A percentile compares a stretch with the other conserved stretches of the same genome.
Conservation (phyloP, 495 filamentous ascomycete genomes). For the Cenococcum geophilum region DNA sequence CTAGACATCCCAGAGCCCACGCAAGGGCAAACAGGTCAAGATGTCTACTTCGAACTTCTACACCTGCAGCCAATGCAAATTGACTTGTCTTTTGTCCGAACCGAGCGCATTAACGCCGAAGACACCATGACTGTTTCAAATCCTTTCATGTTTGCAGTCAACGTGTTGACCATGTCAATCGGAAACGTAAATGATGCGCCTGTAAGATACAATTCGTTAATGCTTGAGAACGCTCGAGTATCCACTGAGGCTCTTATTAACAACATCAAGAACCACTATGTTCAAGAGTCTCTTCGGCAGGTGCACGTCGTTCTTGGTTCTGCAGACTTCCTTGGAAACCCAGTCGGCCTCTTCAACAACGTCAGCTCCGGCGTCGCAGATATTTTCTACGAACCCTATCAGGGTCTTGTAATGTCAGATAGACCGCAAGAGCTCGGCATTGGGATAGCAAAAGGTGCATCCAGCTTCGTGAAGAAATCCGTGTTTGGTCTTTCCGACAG, state of each 20-base stretch:
- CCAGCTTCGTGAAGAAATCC: constrained; percentile 95
- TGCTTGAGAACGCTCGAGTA: constrained; percentile 92
- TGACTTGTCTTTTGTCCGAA: constrained; percentile 93
- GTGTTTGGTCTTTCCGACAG: constrained; percentile 95
- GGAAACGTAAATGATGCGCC: constrained; percentile 98
- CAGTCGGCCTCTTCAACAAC: constrained; percentile 96
- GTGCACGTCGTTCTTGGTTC: constrained; percentile 94
- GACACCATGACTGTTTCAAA: constrained; percentile 83
- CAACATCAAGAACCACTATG: constrained; percentile 88
- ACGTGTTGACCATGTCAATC: constrained; percentile 97
- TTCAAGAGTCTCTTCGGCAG: constrained; percentile 90
- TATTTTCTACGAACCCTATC: constrained; percentile 98
- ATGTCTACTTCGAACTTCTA: constrained; percentile 95
- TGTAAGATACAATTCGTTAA: constrained; percentile 81
- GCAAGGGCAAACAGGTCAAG: constrained; percentile 72
- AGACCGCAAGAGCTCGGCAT: constrained; percentile 87
- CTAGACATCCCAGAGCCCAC: constrained; percentile 90
- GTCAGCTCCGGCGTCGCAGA: constrained; percentile 93
- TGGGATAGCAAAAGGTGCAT: constrained; percentile 93
- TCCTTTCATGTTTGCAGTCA: constrained; percentile 95
- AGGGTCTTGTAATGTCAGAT: constrained; percentile 94
- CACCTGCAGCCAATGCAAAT: constrained; percentile 98
- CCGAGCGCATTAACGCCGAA: constrained; percentile 92
- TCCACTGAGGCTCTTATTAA: constrained; percentile 75
- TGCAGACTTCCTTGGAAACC: constrained; percentile 97